Evolutionary conservation across 257 asterid species (phyloP).

Genomic region (Fraxinus anomala): DNA sequence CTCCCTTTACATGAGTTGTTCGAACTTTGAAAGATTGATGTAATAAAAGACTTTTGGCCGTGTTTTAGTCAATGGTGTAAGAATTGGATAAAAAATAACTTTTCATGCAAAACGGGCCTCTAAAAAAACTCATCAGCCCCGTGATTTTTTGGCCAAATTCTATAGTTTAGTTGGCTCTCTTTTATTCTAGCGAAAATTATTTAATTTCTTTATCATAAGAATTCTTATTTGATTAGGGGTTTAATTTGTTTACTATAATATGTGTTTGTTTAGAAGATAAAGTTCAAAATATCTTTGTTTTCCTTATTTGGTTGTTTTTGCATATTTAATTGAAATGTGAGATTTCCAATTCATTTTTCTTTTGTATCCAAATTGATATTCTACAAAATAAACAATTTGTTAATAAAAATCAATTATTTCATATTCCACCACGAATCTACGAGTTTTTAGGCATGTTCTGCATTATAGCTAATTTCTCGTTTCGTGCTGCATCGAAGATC

Average conservation of each 20-base stretch:
- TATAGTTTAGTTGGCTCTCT: neutral
- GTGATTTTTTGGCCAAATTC: neutral
- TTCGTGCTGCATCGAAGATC: neutral
- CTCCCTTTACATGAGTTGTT: neutral
- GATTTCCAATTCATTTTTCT: neutral
- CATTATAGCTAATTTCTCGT: neutral
- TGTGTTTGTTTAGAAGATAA: neutral
- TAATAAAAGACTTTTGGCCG: neutral
- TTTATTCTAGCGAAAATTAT: neutral
- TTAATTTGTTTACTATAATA: neutral
- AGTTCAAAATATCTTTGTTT: neutral
- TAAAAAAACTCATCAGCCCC: neutral
- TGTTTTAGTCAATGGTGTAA: neutral
- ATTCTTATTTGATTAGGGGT: neutral
- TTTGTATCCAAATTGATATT: neutral
- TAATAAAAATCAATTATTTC: neutral
- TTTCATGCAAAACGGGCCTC: neutral
- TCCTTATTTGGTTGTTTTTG: neutral
- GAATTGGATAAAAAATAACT: neutral
- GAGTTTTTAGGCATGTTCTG: neutral
- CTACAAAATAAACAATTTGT: neutral
- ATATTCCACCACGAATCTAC: neutral
- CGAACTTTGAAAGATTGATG: neutral
- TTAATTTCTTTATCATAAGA: neutral
- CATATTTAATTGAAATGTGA: neutral